phyloP scores from a whole-genome alignment of 2,329 filamentous ascomycete genomes.

The Colletotrichum magnum region DNA sequence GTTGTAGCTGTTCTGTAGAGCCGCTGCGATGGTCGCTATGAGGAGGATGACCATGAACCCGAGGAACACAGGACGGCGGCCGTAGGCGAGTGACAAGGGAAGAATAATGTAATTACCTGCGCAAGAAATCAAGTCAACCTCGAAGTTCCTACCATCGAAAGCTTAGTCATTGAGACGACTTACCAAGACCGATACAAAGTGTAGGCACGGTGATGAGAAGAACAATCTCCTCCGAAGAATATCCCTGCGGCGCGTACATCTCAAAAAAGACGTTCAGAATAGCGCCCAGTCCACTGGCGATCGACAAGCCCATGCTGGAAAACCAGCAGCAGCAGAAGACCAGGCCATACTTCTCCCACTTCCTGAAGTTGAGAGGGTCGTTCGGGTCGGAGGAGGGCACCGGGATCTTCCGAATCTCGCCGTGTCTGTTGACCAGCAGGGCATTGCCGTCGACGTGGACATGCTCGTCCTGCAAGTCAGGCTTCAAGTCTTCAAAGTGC shows the following conservation, averaged over 20 bases:
- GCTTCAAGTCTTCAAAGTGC: conserved; percentile 21
- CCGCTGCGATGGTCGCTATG: conserved; percentile 51
- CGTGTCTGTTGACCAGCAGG: conserved; percentile 35
- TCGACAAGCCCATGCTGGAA: conserved; percentile 55
- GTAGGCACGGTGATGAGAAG: conserved; percentile 55
- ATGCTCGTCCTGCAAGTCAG: not conserved
- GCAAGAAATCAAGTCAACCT: not conserved
- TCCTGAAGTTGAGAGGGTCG: conserved; percentile 46
- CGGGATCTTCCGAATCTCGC: conserved; percentile 41
- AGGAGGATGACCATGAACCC: conserved; percentile 49
- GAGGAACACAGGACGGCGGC: conserved; percentile 54
- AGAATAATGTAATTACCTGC: conserved; percentile 54
- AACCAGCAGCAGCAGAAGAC: conserved; percentile 49
- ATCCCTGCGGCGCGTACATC: conserved; percentile 48
- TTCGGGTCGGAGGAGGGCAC: conserved; percentile 43
- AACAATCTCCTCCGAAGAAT: conserved; percentile 46
- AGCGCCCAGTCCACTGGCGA: conserved; percentile 64
- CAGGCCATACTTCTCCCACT: conserved; percentile 44
- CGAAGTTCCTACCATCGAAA: too few relatives aligned
- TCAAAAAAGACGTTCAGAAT: conserved; percentile 52
- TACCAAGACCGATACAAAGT: conserved; percentile 54
- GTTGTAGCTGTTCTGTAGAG: conserved; percentile 49
- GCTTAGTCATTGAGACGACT: not conserved
- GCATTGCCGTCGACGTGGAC: conserved; percentile 37
- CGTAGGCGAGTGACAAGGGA: conserved; percentile 54